Conservation (phyloP, 768 basidiomycete species). For the Amanita exitialis region DNA sequence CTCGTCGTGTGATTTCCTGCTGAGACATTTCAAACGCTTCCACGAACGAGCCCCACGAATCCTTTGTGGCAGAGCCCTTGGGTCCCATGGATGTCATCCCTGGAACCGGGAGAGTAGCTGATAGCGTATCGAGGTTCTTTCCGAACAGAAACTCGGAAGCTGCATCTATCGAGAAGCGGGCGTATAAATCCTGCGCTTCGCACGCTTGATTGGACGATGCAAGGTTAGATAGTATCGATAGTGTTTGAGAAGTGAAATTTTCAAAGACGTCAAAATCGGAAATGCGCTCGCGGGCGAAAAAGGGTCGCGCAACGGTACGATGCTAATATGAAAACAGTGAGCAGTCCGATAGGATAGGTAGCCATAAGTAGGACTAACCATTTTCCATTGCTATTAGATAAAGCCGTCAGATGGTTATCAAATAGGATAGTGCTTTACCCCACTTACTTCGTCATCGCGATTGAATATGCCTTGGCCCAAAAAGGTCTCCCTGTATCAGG, state of each 20-base stretch:
- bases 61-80: conserved; percentile 51
- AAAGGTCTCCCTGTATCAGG: conserved; percentile 36
- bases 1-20: conserved; percentile 37
- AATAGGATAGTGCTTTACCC: neutral
- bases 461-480: conserved; percentile 76
- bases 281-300: conserved; percentile 65
- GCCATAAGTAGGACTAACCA: conserved; percentile 26
- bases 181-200: conserved; percentile 60
- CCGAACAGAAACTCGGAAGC: conserved; percentile 72
- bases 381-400: conserved; percentile 45
- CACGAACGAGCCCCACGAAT: conserved; percentile 53
- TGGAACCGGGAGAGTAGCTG: conserved; percentile 39
- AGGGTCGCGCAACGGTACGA: conserved; percentile 57
- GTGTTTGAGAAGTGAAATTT: conserved; percentile 33
- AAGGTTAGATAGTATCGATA: conserved; percentile 36
- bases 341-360: neutral
- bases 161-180: conserved; percentile 60
- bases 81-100: conserved; percentile 35
- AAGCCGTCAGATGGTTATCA: neutral
- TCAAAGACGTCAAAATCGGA: conserved; percentile 66
- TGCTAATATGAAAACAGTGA: conserved; percentile 31
- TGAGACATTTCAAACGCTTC: conserved; percentile 51
- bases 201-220: conserved; percentile 29
- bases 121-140: conserved; percentile 50
- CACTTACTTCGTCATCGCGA: conserved; percentile 55